These are phyloP conservation scores for Brachypodium distachyon DNA, from an alignment of 202 grass and related monocot species.

Conservation along the genomic window DNA sequence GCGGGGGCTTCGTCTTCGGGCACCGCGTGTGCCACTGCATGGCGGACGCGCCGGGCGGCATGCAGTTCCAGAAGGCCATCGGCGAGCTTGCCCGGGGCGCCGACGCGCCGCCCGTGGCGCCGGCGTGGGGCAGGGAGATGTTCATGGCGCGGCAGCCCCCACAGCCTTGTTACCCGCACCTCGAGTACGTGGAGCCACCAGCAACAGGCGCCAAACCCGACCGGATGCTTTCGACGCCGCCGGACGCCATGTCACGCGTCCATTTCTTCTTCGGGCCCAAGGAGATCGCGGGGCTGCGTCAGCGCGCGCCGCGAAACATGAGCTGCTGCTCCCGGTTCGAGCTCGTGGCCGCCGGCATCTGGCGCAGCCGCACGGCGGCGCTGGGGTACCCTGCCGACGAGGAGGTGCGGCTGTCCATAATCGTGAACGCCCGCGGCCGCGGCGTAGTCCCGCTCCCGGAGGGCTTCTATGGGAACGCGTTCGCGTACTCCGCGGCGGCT, in stretches of 20 bases:
- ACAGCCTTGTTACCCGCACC: conserved; percentile 30
- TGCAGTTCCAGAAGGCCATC: conserved; percentile 51
- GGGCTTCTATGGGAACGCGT: conserved; percentile 76
- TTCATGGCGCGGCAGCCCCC: conserved; percentile 43
- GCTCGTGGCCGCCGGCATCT: conserved; percentile 43
- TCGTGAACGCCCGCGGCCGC: conserved; percentile 42
- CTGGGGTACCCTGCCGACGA: conserved; percentile 27
- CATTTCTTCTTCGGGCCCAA: conserved; percentile 51
- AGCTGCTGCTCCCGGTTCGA: conserved; percentile 47
- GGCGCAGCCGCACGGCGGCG: conserved; percentile 53
- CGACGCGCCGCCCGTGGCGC: conserved; percentile 5
- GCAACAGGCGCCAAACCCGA: conserved; percentile 6
- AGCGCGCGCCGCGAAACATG: conserved; percentile 23
- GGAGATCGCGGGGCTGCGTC: conserved; percentile 43
- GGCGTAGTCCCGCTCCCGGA: conserved; percentile 22
- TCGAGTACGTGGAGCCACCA: conserved; percentile 46
- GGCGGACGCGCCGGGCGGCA: conserved; percentile 36
- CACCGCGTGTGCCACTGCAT: conserved; percentile 42
- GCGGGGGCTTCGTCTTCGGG: conserved; percentile 56
- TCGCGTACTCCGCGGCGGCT: conserved; percentile 39
- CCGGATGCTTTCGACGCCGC: conserved; percentile 5
- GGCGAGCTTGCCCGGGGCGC: conserved; percentile 49
- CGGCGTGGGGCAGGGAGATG: conserved; percentile 50
- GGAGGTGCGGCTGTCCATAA: conserved; percentile 38
- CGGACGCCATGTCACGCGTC: not conserved